A percentile compares a stretch with the other conserved stretches of the same genome.
phyloP scores from a whole-genome alignment of 352 stramenopile species.

The Globisporangium echinulatum region DNA sequence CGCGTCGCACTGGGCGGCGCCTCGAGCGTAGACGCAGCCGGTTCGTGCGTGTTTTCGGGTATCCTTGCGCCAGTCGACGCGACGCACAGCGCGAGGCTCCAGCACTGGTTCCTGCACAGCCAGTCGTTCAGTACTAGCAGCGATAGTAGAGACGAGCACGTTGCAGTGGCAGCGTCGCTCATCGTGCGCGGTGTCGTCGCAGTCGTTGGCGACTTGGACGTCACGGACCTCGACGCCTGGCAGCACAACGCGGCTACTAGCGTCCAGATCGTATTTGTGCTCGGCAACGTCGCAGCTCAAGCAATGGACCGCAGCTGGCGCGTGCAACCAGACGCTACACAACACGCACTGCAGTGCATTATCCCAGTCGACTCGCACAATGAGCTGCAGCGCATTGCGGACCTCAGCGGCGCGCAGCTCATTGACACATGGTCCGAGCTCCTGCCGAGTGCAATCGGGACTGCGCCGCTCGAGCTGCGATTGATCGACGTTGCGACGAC shows the following conservation, averaged over 20 bases:
- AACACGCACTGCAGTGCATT: not conserved
- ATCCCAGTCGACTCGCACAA: constrained; percentile 1
- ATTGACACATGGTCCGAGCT: constrained; percentile 13
- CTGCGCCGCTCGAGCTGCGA: not conserved
- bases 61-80: not conserved
- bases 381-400: constrained; percentile 5
- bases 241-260: too few relatives aligned
- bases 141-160: not conserved
- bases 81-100: not conserved
- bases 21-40: not conserved
- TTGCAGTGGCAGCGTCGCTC: not conserved
- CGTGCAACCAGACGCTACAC: not conserved
- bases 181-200: constrained; percentile 1
- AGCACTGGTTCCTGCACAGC: not conserved
- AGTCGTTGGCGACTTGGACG: constrained; percentile 5
- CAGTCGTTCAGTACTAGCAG: not conserved
- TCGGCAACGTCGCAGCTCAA: constrained; percentile 5
- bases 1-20: constrained; percentile 5
- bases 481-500: constrained; percentile 2
- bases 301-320: constrained; percentile 8
- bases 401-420: constrained; percentile 7
- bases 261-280: constrained; percentile 6
- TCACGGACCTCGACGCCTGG: not conserved
- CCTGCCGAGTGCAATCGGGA: constrained; percentile 1
- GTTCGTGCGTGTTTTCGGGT: constrained; percentile 6